Evolutionary conservation across 208 protist genomes (phyloP).

Genomic region (Leishmania arabica): DNA sequence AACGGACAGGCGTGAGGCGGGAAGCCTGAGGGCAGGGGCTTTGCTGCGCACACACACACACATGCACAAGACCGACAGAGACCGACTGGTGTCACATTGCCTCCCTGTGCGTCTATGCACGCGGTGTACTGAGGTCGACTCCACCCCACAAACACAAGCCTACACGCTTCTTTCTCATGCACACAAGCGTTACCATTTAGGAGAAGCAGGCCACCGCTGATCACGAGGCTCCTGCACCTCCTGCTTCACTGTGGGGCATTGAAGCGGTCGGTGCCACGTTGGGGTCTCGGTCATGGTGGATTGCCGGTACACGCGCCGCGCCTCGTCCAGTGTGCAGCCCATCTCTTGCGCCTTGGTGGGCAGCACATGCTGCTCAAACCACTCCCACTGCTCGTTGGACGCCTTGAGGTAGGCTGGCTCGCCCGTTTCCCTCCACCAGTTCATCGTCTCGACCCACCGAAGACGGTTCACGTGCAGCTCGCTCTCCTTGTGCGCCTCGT

Average conservation of each 20-base stretch:
- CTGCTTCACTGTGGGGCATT: conserved; percentile 57
- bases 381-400: conserved; percentile 62
- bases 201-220: conserved; percentile 88
- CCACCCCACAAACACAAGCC: not conserved
- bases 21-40: not conserved
- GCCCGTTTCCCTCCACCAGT: conserved; percentile 81
- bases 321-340: conserved; percentile 61
- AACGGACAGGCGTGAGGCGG: not conserved
- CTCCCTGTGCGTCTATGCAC: not conserved
- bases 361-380: conserved; percentile 73
- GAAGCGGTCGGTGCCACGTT: conserved; percentile 65
- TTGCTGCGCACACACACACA: not conserved
- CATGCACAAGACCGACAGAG: not conserved
- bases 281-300: conserved; percentile 70
- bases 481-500: conserved; percentile 90
- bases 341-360: conserved; percentile 63
- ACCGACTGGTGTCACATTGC: not conserved
- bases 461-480: conserved; percentile 84
- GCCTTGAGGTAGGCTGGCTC: conserved; percentile 65
- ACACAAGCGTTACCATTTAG: conserved; percentile 73
- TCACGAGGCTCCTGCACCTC: conserved; percentile 89
- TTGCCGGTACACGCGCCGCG: conserved; percentile 46
- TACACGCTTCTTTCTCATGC: not conserved
- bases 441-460: conserved; percentile 88
- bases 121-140: no score